phyloP scores from a whole-genome alignment of 148 eudicot species.

The Arctostaphylos glauca region DNA sequence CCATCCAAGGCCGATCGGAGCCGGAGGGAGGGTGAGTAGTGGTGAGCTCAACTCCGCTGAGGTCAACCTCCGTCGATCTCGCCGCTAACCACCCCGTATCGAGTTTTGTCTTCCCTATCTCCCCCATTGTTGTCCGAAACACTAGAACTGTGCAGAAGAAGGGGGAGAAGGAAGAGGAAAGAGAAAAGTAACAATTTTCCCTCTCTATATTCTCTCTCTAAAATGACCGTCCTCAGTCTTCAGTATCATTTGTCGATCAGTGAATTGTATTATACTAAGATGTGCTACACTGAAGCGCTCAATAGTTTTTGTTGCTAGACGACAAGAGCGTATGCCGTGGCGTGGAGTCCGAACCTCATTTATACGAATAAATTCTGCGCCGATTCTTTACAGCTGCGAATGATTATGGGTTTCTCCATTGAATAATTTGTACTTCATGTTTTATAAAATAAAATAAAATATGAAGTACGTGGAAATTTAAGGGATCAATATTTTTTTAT shows the following conservation, averaged over 20 bases:
- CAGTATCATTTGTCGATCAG: too few species aligned
- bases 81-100: conserved; percentile 90
- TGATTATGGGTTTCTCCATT: too few species aligned
- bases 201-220: neutral
- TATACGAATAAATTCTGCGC: too few species aligned
- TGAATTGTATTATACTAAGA: too few species aligned
- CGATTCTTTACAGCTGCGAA: too few species aligned
- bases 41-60: conserved; percentile 80
- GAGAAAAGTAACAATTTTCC: neutral
- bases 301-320: neutral
- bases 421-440: too few species aligned
- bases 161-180: neutral
- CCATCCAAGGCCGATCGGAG: conserved; percentile 59
- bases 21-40: conserved; percentile 71
- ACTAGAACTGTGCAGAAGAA: neutral
- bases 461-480: too few species aligned
- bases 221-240: too few species aligned
- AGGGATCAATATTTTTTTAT: too few species aligned
- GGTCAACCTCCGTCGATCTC: conserved; percentile 69
- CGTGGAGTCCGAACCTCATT: neutral
- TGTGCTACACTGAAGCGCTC: too few species aligned
- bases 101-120: conserved; percentile 57
- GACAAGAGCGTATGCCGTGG: neutral
- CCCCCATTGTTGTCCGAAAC: conserved; percentile 37
- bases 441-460: too few species aligned